Evolutionary conservation across 192 early-diverging fungal species (phyloP).

Genomic region (Coemansia sp.): DNA sequence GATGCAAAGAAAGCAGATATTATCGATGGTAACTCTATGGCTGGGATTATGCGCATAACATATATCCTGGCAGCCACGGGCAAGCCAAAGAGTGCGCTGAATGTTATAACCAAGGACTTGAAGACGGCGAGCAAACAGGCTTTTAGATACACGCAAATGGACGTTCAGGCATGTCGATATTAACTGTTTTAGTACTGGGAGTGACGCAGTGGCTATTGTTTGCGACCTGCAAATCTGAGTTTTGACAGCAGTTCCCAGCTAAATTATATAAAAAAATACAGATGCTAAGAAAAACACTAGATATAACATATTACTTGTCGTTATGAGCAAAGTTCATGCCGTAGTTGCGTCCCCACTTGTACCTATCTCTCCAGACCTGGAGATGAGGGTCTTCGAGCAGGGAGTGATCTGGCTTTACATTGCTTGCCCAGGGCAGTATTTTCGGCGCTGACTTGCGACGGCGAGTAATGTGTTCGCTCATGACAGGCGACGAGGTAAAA

Average conservation of each 20-base stretch:
- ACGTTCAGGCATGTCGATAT: constrained; percentile 16
- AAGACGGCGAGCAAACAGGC: neutral
- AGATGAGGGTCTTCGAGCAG: constrained; percentile 44
- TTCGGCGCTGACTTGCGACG: constrained; percentile 16
- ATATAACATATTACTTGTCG: constrained; percentile 14
- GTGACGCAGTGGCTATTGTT: constrained; percentile 35
- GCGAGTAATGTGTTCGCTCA: constrained; percentile 14
- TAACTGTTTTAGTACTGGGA: constrained; percentile 27
- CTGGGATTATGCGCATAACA: constrained; percentile 21
- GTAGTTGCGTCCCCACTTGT: constrained; percentile 51
- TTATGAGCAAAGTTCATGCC: constrained; percentile 53
- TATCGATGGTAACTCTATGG: constrained; percentile 13
- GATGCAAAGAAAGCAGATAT: constrained; percentile 31
- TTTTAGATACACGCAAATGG: constrained; percentile 17
- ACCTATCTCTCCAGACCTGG: constrained; percentile 47
- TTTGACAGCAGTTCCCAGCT: constrained; percentile 12
- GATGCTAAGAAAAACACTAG: neutral
- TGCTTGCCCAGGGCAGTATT: neutral
- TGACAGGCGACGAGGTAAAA: constrained; percentile 36
- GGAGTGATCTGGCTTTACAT: constrained; percentile 30
- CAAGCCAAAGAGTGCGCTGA: constrained; percentile 19
- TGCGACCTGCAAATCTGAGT: constrained; percentile 29
- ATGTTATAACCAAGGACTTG: constrained; percentile 13
- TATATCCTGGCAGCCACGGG: constrained; percentile 21
- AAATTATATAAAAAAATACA: neutral